These are phyloP conservation scores for Pleurotus giganteus DNA, from an alignment of 768 basidiomycete genomes.

Conservation along the genomic window DNA sequence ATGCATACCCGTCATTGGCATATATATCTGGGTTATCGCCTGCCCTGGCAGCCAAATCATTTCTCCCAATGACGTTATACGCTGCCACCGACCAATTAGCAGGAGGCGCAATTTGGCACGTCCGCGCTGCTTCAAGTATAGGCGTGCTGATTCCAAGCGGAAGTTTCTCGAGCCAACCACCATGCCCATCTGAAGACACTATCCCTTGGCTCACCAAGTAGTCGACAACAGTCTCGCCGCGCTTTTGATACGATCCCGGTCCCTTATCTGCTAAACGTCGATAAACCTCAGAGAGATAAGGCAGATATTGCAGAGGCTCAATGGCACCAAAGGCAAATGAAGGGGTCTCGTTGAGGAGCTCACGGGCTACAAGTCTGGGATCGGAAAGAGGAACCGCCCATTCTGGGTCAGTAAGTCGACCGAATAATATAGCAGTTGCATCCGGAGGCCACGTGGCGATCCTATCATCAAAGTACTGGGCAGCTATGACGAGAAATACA, in stretches of 20 bases:
- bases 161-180: conserved; percentile 46
- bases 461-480: conserved; percentile 60
- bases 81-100: conserved; percentile 68
- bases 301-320: conserved; percentile 56
- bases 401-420: conserved; percentile 60
- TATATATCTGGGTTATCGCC: conserved; percentile 43
- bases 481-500: conserved; percentile 34
- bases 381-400: conserved; percentile 60
- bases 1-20: conserved; percentile 52
- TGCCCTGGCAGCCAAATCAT: conserved; percentile 71
- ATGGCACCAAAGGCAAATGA: conserved; percentile 62
- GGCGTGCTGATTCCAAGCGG: conserved; percentile 76
- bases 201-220: conserved; percentile 46
- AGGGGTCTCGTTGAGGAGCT: conserved; percentile 49
- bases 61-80: conserved; percentile 68
- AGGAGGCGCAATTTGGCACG: conserved; percentile 78
- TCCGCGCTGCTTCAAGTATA: conserved; percentile 79
- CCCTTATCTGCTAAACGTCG: conserved; percentile 55
- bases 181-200: conserved; percentile 32
- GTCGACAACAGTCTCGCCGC: conserved; percentile 64
- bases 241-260: conserved; percentile 49
- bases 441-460: conserved; percentile 80
- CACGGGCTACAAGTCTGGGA: conserved; percentile 24
- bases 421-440: conserved; percentile 63
- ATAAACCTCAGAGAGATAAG: conserved; percentile 56